Evolutionary conservation across 441 rosid species (phyloP).

Genomic region (Corymbia citriodora): DNA sequence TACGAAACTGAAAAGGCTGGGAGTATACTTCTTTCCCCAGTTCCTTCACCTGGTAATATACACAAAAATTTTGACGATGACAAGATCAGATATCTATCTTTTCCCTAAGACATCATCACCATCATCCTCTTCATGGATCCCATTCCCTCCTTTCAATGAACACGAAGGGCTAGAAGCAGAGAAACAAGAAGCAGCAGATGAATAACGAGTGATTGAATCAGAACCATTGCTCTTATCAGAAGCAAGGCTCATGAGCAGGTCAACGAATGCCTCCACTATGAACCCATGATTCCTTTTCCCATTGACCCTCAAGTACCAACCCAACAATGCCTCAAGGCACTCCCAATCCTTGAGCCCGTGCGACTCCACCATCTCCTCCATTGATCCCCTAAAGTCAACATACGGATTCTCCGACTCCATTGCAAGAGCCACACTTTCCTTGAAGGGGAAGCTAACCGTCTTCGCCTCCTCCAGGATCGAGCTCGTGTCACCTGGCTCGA

Average conservation of each 20-base stretch:
- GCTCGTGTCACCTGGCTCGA: constrained; percentile 38
- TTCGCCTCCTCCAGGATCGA: constrained; percentile 39
- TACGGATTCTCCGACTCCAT: constrained; percentile 54
- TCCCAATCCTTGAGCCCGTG: constrained; percentile 48
- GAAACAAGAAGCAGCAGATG: constrained; percentile 38
- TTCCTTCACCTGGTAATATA: constrained; percentile 1
- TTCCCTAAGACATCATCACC: not conserved
- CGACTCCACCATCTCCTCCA: constrained; percentile 61
- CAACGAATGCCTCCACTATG: constrained; percentile 50
- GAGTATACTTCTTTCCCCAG: not conserved
- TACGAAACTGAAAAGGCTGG: not conserved
- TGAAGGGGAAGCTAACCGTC: constrained; percentile 16
- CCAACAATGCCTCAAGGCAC: constrained; percentile 42
- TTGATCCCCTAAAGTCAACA: constrained; percentile 41
- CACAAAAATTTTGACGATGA: constrained; percentile 5
- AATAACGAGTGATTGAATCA: constrained; percentile 22
- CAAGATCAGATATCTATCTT: not conserved
- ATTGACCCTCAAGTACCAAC: constrained; percentile 49
- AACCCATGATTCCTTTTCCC: constrained; percentile 41
- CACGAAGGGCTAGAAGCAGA: constrained; percentile 22
- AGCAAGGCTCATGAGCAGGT: constrained; percentile 34
- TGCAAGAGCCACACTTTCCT: constrained; percentile 37
- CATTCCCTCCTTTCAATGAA: constrained; percentile 9
- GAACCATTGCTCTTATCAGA: not conserved
- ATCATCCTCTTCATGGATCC: constrained; percentile 6